These are phyloP conservation scores for Giardia duodenalis DNA, from an alignment of 208 protist genomes.

Conservation along the genomic window DNA sequence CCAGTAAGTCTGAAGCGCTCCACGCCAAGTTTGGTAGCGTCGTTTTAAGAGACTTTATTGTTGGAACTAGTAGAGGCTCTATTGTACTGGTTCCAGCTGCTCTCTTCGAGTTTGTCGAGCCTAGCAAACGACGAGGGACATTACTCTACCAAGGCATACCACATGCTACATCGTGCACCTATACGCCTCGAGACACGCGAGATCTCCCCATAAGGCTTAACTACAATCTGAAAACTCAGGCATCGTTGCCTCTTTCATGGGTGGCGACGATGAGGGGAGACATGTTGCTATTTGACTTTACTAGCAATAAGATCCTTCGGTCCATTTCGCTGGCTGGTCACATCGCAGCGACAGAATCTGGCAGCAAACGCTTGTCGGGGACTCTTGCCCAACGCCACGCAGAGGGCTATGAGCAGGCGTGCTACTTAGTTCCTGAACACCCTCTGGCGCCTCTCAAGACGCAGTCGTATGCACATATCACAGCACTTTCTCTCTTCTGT, in stretches of 20 bases:
- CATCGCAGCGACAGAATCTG: background rate
- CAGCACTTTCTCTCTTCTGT: background rate
- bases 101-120: slow-evolving; percentile 16
- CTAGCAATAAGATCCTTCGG: background rate
- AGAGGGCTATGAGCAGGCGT: slow-evolving; percentile 25
- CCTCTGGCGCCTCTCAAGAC: background rate
- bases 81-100: slow-evolving; percentile 28
- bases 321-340: background rate
- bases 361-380: background rate
- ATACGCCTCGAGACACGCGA: background rate
- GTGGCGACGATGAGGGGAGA: background rate
- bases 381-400: slow-evolving; percentile 9
- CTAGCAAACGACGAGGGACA: background rate
- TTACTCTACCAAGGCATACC: slow-evolving; percentile 20
- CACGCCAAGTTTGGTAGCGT: slow-evolving; percentile 9
- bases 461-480: background rate
- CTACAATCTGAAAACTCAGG: background rate
- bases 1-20: background rate
- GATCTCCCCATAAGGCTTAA: background rate
- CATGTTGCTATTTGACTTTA: background rate
- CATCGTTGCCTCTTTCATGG: background rate
- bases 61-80: background rate
- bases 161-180: background rate
- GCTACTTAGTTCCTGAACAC: background rate
- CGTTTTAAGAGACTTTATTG: slow-evolving; percentile 15